Evolutionary conservation across 371 early-diverging fungal genomes (phyloP), one percentile per base, ranked within the genome.

Genomic region (Coemansia sp.): DNA sequence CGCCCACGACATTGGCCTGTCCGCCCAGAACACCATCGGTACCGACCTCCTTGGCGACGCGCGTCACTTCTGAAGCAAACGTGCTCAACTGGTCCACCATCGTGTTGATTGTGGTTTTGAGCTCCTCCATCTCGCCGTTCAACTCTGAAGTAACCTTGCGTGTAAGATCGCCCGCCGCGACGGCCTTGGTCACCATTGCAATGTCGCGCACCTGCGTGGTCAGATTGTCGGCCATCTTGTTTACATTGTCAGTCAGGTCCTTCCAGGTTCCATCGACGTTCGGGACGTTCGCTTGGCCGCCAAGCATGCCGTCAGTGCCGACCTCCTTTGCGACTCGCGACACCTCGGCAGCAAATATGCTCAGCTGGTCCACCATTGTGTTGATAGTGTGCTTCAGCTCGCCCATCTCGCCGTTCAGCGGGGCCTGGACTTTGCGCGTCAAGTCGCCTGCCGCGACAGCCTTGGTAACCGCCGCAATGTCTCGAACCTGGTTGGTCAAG

Each of bases 391-490:
- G 84, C 65, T 88, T 88, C 8, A 90, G 71, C 20, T 87, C 80
- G 8, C 83, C 60, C 8, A 86, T 85, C 71, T 88, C 88, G 48
- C 90, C 90, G 57, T 83, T 77, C 34, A 85, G 86, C 55, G 81
- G 78, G 2, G 83, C 82, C 16, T 71, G 84, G 70, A 87, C 82
- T 57, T 85, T 81, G 68, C 83, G 85, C 11, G 84, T 84, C n/a
- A 90, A 77, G 70, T 90, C 87, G 43, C 90, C 90, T 16, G 80
- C 75, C 8, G 86, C 88, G 63, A 90, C 87, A 6, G 90, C 84
- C 2, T 84, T 51, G 34, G 51, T 51, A 1, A 51, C 51, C 14
- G 11, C n/a, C 3, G 51, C 51, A 11, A 51, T 83, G 11, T 70
- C 50, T 1, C 82, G 57, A 4, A 88, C 83, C 65, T 84, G 85